Base-by-base conservation (phyloP, 805 yeast species). In the Ogataea paraovalis region DNA sequence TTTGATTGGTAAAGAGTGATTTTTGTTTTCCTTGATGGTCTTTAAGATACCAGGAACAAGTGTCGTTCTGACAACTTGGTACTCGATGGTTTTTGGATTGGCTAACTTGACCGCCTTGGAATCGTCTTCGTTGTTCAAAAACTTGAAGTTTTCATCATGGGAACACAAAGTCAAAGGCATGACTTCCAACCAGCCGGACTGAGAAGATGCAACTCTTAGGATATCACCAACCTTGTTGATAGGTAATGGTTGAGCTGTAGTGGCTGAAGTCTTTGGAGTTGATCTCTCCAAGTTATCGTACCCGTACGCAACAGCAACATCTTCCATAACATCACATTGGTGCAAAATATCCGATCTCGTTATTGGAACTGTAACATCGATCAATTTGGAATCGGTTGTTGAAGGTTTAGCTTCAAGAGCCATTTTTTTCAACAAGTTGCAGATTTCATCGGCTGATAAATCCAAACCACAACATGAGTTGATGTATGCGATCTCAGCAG, bases 291-390 rank as follows among this genome's bases (percentile, higher is more conserved):
- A 76, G 65, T 87, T 89, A 71, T 91, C 86, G 76, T 85, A 94
- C 48, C 99, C 99, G 65, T 89, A 94, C 27, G 89, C 95, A 63
- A 94, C 85, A 42, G 97, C 99, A 42, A 92, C 96, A 68, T 94
- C 99, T 70, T 94, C 99, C 96, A 94, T 87, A 56, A 94, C 84
- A 70, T 94, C 99, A 76, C 98, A 92, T 66, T 89, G 96, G 69
- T 94, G 99, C 61, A 94, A 76, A 52, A 94, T 79, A 69, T 94
- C 99, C 10, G 98, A 83, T 74, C 99, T 86, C 34, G 99, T 94
- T 61, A 88, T 84, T 53, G 99, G 99, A 50, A 94, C 80, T 34
- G 70, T 65, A 47, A 90, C 91, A 44, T 81, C 80, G 43, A 87
- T 63, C 36, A 79, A 63, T 53, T 81, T 74, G 7, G 69, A 59